Conservation (phyloP, 106 monocot species). For the Apostasia shenzhenica region DNA sequence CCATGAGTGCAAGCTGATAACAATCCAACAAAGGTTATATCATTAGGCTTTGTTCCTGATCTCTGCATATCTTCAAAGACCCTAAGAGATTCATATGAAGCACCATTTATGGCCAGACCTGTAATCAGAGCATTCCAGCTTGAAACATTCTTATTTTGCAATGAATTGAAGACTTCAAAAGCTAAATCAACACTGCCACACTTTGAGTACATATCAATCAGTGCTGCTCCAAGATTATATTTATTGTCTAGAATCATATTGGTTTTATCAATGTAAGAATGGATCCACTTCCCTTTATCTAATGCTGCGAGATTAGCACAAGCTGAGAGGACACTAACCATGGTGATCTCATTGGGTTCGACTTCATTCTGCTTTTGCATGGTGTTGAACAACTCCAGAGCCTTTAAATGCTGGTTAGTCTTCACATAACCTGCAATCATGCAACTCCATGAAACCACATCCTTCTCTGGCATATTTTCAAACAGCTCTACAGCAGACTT, state of each 20-base stretch:
- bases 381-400: slow-evolving; percentile 40
- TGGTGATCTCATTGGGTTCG: slow-evolving; percentile 65
- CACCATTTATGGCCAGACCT: slow-evolving; percentile 55
- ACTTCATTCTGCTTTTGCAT: slow-evolving; percentile 35
- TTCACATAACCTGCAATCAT: slow-evolving; percentile 70
- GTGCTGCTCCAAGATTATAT: slow-evolving; percentile 59
- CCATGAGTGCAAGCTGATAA: slow-evolving; percentile 65
- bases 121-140: slow-evolving; percentile 77
- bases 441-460: slow-evolving; percentile 82
- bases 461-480: slow-evolving; percentile 56
- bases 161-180: slow-evolving; percentile 29
- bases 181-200: slow-evolving; percentile 46
- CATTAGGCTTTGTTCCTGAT: slow-evolving; percentile 34
- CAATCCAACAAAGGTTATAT: slow-evolving; percentile 57
- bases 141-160: slow-evolving; percentile 53
- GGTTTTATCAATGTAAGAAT: slow-evolving; percentile 56
- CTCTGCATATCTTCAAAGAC: slow-evolving; percentile 46
- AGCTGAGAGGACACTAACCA: slow-evolving; percentile 66
- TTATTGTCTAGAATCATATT: slow-evolving; percentile 45
- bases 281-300: slow-evolving; percentile 64
- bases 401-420: slow-evolving; percentile 24
- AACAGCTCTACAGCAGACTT: slow-evolving; percentile 47
- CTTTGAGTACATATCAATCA: slow-evolving; percentile 89
- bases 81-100: slow-evolving; percentile 28
- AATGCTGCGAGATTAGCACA: slow-evolving; percentile 68